Evolutionary conservation across 345 rosid species (phyloP).

Genomic region (Salix brachista): DNA sequence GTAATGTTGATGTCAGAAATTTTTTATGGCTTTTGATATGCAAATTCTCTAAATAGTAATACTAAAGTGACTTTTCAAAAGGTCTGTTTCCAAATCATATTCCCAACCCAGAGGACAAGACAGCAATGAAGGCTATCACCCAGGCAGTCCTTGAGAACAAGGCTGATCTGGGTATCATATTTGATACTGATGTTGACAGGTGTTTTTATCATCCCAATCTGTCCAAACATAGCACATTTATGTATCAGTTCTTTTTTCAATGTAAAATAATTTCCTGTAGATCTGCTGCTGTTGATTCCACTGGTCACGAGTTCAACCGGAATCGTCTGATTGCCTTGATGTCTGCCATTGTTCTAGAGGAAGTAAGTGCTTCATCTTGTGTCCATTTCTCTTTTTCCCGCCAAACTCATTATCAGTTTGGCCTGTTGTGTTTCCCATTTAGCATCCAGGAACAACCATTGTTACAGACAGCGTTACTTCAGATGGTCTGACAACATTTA

Average conservation of each 20-base stretch:
- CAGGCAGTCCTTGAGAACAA: slow-evolving; percentile 84
- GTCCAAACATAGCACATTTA: not conserved
- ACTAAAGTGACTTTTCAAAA: slow-evolving; percentile 21
- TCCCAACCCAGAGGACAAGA: slow-evolving; percentile 96
- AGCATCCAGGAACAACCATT: slow-evolving; percentile 96
- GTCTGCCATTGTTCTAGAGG: slow-evolving; percentile 93
- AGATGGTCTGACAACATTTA: slow-evolving; percentile 82
- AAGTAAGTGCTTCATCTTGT: slow-evolving; percentile 46
- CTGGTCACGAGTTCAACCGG: slow-evolving; percentile 82
- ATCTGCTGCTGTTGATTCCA: slow-evolving; percentile 98
- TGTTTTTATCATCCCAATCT: slow-evolving; percentile 16
- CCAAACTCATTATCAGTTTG: not conserved
- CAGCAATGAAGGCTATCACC: slow-evolving; percentile 84
- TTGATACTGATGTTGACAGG: slow-evolving; percentile 99
- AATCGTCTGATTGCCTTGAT: slow-evolving; percentile 86
- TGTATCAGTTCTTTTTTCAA: not conserved
- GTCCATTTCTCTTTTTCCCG: not conserved
- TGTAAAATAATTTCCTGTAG: slow-evolving; percentile 26
- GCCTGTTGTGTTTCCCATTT: not conserved
- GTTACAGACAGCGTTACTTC: slow-evolving; percentile 99
- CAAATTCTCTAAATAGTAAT: not conserved
- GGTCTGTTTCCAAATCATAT: slow-evolving; percentile 97
- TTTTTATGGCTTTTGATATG: slow-evolving; percentile 3
- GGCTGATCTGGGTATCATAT: slow-evolving; percentile 94
- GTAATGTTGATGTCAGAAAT: slow-evolving; percentile 31